Evolutionary conservation across 257 asterid genomes (phyloP).

Genomic region (Ilex aquifolium): DNA sequence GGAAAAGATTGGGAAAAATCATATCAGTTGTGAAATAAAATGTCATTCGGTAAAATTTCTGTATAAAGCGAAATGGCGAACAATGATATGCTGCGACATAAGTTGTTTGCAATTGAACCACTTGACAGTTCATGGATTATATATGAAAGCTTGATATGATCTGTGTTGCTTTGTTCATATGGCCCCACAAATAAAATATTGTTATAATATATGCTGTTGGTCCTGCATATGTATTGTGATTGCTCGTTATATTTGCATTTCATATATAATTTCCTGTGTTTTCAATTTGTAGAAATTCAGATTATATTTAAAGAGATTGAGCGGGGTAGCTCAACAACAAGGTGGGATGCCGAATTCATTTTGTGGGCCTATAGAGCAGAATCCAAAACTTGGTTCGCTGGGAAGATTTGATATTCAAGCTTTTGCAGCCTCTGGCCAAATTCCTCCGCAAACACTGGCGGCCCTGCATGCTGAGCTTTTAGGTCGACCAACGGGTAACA

Average conservation of each 20-base stretch:
- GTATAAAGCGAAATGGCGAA: too few relatives aligned
- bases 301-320: conserved; percentile 66
- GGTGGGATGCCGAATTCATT: conserved; percentile 48
- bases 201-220: not conserved
- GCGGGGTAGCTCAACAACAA: conserved; percentile 72
- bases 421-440: conserved; percentile 58
- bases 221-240: conserved; percentile 1
- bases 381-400: conserved; percentile 45
- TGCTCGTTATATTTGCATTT: conserved; percentile 3
- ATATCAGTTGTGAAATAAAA: too few relatives aligned
- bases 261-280: conserved; percentile 11
- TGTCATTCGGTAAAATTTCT: too few relatives aligned
- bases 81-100: too few relatives aligned
- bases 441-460: conserved; percentile 63
- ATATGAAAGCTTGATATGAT: not conserved
- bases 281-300: conserved; percentile 69
- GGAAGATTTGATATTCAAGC: conserved; percentile 65
- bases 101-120: not conserved
- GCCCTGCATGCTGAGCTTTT: conserved; percentile 64
- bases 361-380: conserved; percentile 58
- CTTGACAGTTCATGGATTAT: not conserved
- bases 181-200: not conserved
- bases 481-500: conserved; percentile 44
- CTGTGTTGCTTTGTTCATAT: not conserved
- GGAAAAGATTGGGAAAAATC: too few relatives aligned